phyloP scores from a whole-genome alignment of 306 rosid species.

The Chamaecrista fasciculata region DNA sequence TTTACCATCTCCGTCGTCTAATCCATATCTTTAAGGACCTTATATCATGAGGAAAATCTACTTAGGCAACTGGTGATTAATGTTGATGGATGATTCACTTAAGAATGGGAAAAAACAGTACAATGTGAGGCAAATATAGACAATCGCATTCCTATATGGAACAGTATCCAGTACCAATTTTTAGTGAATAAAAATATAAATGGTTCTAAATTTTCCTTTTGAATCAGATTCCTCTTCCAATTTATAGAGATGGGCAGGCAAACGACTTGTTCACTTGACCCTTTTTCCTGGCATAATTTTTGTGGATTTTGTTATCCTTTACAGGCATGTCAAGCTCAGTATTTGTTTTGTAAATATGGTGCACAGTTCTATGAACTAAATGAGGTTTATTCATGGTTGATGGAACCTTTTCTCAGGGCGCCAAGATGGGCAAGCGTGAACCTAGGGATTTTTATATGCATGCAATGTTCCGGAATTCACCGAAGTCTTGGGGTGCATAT shows the following conservation, averaged over 20 bases:
- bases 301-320: constrained; percentile 3
- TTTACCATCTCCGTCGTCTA: not conserved
- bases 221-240: not conserved
- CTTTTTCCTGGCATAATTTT: not conserved
- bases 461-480: constrained; percentile 97
- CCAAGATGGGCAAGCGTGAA: constrained; percentile 99
- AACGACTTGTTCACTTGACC: not conserved
- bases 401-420: constrained; percentile 56
- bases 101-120: not conserved
- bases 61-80: not conserved
- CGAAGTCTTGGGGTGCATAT: constrained; percentile 96
- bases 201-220: not conserved
- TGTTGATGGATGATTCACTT: not conserved
- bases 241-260: not conserved
- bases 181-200: not conserved
- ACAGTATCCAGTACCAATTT: not conserved
- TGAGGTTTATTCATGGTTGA: constrained; percentile 9
- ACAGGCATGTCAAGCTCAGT: not conserved
- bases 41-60: not conserved
- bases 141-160: not conserved
- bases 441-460: constrained; percentile 88
- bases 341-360: not conserved
- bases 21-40: not conserved
- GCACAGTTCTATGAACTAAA: not conserved
- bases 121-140: not conserved